Evolutionary conservation across 2,329 filamentous ascomycete genomes (phyloP), one percentile per base, ranked within the genome.

Genomic region (Arthrobotrys pseudoclavata): DNA sequence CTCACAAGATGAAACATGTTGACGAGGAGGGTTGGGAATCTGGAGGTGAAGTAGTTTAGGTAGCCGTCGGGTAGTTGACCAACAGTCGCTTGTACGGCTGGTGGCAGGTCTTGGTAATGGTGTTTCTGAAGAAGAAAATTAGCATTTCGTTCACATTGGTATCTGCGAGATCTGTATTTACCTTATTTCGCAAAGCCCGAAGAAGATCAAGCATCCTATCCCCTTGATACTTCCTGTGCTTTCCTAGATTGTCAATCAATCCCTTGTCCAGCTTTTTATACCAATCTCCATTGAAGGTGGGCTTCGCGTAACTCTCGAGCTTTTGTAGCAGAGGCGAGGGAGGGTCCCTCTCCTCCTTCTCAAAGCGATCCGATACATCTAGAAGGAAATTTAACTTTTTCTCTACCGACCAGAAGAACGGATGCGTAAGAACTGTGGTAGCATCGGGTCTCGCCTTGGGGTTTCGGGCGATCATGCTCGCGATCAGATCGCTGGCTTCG

Each of bases 41-140:
- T 87, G 6, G 88, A 86, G 0, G 91, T 92, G 92, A 94, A 97
- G 82, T 96, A 97, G 10, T 86, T 87, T 52, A 97, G 85, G 82
- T 97, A 97, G 0, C 92, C 93, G 13, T 93, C 90, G 0, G 93
- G 91, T 75, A 95, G 83, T 7, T 90, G 85, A 0, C 93, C 94
- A 0, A 97, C 92, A 31, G 84, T 81, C 87, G 86, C 61, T 86
- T 86, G 84, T 91, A 95, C 79, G 97, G 88, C 60, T 89, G 85
- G 13, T 94, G 92, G 88, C 92, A 99, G 95, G 83, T 99, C 96
- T 82, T 97, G 94, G 83, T 97, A 99, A 83, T 99, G 96, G 80
- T 98, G 97, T 81, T 92, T 92, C 88, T 81, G 20, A 45, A n/a
- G 20, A 37, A 50, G 22, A 50, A 42, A 24, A 22, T 61, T 40